Base-by-base conservation (phyloP, 805 yeast genomes). In the Hermanozyma aechmeae region DNA sequence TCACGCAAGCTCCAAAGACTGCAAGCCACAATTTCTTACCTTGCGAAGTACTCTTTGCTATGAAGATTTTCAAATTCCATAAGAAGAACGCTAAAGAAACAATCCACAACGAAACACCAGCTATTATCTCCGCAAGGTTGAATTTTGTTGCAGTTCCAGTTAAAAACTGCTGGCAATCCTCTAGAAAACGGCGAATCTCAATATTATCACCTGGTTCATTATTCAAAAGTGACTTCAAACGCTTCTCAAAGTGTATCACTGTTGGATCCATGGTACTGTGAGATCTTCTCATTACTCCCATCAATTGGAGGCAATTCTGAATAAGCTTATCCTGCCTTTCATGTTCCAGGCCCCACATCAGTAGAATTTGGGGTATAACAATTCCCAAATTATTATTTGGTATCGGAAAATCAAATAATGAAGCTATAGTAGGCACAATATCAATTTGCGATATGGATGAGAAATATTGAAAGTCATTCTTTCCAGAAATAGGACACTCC, bases 351-450 rank as follows among this genome's bases (percentile, higher is more conserved):
- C 55, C 34, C 70, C 81, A 76, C 26, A 13, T 33, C 38, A 4
- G 24, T 24, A 7, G 58, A 58, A 25, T 46, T 3, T 72, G 71
- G 1, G 64, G 59, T 4, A 85, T 69, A 5, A 87, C 43, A 0
- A 79, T 65, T 2, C 98, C 98, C 9, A 86, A 63, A 38, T 68
- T 77, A 45, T 81, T 81, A 29, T 66, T 68, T 1, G 93, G 92
- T 16, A 81, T 69, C 0, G 82, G 78, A 12, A 79, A 53, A 15
- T 79, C 73, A 24, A 81, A 51, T 12, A 81, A 53, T 3, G 70
- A 59, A 2, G 85, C 54, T 24, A 81, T 51, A 0, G 87, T 73
- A 2, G 93, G 86, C 3, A 82, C 85, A 22, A 81, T 40, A 46
- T 81, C 92, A 14, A 79, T 71, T 43, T 82, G 93, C 32, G 72